A percentile compares a stretch with the other conserved stretches of the same genome.
phyloP scores from a whole-genome alignment of 2,329 filamentous ascomycete genomes.

The Phyllachora maydis region DNA sequence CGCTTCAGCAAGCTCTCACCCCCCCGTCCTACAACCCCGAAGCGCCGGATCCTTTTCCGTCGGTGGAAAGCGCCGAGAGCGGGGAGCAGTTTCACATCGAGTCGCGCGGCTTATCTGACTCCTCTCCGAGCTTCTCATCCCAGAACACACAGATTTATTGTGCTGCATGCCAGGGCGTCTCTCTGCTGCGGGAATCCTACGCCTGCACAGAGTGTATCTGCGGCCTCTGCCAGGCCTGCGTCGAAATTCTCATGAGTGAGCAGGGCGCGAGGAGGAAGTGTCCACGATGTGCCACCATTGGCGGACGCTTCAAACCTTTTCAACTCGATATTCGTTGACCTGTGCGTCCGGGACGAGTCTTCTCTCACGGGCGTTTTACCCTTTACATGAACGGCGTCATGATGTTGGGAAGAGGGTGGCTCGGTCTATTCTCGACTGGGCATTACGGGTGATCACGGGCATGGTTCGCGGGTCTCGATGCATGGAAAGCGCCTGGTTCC shows the following conservation, averaged over 20 bases:
- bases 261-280: slow-evolving; percentile 59
- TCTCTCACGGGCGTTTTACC: no score
- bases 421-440: no score
- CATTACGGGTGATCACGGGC: no score
- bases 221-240: slow-evolving; percentile 74
- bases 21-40: slow-evolving; percentile 54
- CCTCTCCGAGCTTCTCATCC: slow-evolving; percentile 54
- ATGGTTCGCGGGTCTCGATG: no score
- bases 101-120: slow-evolving; percentile 40
- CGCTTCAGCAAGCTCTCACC: slow-evolving; percentile 75
- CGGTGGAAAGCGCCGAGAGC: slow-evolving; percentile 60
- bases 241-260: slow-evolving; percentile 59
- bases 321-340: slow-evolving; percentile 45
- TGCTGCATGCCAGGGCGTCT: slow-evolving; percentile 63
- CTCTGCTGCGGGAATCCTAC: slow-evolving; percentile 62
- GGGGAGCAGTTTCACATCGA: slow-evolving; percentile 55
- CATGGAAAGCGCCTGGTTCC: no score
- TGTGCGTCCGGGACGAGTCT: no score
- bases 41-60: slow-evolving; percentile 63
- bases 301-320: slow-evolving; percentile 66
- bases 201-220: slow-evolving; percentile 95
- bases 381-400: no score
- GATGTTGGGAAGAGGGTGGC: no score
- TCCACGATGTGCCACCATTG: slow-evolving; percentile 59
- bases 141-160: slow-evolving; percentile 81